Base-by-base conservation (phyloP, 2,329 filamentous ascomycete species). In the Macrophomina tecta region DNA sequence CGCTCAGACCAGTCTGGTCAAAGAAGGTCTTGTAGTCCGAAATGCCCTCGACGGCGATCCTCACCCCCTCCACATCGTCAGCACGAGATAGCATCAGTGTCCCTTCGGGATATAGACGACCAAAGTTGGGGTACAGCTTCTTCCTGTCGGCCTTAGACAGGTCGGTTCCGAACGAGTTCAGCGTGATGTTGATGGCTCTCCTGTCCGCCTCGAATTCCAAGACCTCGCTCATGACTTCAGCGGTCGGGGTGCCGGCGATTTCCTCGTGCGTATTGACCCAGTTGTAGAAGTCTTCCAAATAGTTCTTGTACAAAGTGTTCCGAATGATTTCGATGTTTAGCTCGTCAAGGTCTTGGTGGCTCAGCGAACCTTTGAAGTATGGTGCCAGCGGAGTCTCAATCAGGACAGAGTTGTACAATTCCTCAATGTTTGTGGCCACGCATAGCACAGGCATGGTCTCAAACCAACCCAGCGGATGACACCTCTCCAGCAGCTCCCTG, bases 281-380 rank as follows among this genome's bases (percentile, higher is more conserved):
- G 71, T 91, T 87, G 83, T 98, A 89, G 80, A 99, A 99, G 78
- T 98, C 95, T 79, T 99, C 95, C 7, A 99, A 87, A 78, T 99
- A 99, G 84, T 98, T 98, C 87, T 99, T 99, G 86, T 98, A 99
- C 42, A 99, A 85, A 0, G 94, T 99, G 82, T 99, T 99, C 70
- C 96, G 91, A 67, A 99, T 92, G 79, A 99, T 99, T 82, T 99
- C 95, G 74, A 99, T 99, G 83, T 99, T 99, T 75, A 99, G 85
- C 84, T 99, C 96, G 81, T 99, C 95, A 60, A 99, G 86, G 78
- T 99, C 95, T 79, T 97, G 93, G 80, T 97, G 94, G 82, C 91
- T 96, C 69, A 99, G 86, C 72, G 91, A 97, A 73, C 93, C 93
- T 83, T 99, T 98, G 87, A 99, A 99, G 82, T 97, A 99, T 8